phyloP scores from a whole-genome alignment of 257 asterid species.

The Penstemon eatonii region DNA sequence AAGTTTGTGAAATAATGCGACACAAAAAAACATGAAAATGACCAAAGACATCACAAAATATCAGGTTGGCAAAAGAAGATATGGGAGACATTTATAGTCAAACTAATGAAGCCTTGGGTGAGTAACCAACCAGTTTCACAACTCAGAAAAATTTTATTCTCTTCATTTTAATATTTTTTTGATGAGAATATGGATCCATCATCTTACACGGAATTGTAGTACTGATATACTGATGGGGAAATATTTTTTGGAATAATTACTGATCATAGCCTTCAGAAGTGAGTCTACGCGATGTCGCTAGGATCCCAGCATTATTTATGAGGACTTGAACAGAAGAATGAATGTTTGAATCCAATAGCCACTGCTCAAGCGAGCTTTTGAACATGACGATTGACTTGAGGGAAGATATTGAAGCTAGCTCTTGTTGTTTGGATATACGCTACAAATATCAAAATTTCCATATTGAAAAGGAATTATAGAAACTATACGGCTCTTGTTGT shows the following conservation, averaged over 20 bases:
- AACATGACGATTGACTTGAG: slow-evolving; percentile 71
- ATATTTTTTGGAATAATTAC: slow-evolving; percentile 41
- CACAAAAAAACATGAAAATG: not conserved
- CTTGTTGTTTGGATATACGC: no score
- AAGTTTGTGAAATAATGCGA: no score
- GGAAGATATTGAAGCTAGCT: slow-evolving; percentile 38
- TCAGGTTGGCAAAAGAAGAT: not conserved
- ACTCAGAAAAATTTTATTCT: not conserved
- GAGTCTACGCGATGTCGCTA: slow-evolving; percentile 73
- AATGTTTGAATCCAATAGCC: slow-evolving; percentile 70
- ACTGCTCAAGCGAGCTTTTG: slow-evolving; percentile 65
- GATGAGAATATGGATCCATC: not conserved
- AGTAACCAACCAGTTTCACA: no score
- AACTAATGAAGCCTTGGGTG: not conserved
- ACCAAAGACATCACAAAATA: not conserved
- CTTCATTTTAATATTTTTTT: not conserved
- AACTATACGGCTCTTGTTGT: no score
- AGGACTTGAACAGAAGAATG: slow-evolving; percentile 78
- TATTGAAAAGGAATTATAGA: no score
- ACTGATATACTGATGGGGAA: slow-evolving; percentile 1
- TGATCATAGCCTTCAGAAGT: slow-evolving; percentile 69
- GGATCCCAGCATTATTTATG: slow-evolving; percentile 89
- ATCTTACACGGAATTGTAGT: not conserved
- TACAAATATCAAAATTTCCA: no score
- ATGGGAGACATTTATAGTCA: not conserved